Base-by-base conservation (phyloP, 306 rosid species). In the Trifolium dubium region DNA sequence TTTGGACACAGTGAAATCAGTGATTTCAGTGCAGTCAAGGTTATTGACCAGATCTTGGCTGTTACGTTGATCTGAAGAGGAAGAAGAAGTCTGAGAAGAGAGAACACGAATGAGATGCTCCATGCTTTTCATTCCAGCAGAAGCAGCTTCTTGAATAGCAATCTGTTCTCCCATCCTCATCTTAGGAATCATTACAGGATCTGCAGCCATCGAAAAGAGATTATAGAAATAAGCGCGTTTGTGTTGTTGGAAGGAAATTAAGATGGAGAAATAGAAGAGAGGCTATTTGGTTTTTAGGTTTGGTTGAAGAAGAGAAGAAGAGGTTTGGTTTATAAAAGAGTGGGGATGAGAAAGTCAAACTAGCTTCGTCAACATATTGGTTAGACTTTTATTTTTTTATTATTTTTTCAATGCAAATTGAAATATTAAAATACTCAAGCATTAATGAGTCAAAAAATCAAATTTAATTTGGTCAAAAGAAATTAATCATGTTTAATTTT, bases 1-100 rank as follows among this genome's bases (percentile, higher is more conserved):
- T 78, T 91, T 88, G 0, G 92, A 73, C 17, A 93, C 96, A 12
- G 98, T 93, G 85, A 90, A 77, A 64, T 93, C 92, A 62, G 97
- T 80, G 82, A 86, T 72, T 39, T 88, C 82, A 0, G 90, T 18
- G 78, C 85, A 90, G 44, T 90, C 89, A 47, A 77, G 87, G 3
- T 77, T 72, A 39, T 46, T 61, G 1, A 50, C 28, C 1, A 51
- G 84, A 10, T 61, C 49, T 3, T 59, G 63, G 3, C 8, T 28
- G 63, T 55, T 63, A 3, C 10, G 43, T 30, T 54, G 53, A 19
- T 69, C 0, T 1, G 66, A 8, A 13, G 79, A 73, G 2, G 83
- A 79, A 14, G 71, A 30, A 55, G 81, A 23, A 15, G 75, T 19
- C 8, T 76, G 10, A 40, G 85, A 74, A 11, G 92, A 88, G 8